Conservation (phyloP, 2,329 filamentous ascomycete genomes). For the Colletotrichum sp. region DNA sequence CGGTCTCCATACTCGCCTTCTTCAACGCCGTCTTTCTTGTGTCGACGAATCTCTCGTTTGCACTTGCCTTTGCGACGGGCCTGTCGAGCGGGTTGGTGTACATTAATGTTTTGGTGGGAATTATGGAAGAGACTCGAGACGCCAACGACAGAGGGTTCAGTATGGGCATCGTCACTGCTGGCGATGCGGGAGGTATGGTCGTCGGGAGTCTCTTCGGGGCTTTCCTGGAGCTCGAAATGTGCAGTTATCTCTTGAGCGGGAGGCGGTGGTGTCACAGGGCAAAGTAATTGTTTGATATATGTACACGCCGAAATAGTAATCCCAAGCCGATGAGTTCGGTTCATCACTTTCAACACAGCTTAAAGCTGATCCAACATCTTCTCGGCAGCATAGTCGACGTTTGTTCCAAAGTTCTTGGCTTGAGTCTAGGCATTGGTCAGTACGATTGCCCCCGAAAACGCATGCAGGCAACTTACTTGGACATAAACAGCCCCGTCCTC, state of each 20-base stretch:
- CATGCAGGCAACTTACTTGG: constrained; percentile 40
- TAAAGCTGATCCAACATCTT: constrained; percentile 42
- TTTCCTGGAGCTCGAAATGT: constrained; percentile 25
- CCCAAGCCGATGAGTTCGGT: not conserved
- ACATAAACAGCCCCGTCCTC: constrained; percentile 56
- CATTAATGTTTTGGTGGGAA: constrained; percentile 26
- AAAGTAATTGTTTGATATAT: not conserved
- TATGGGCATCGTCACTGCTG: constrained; percentile 30
- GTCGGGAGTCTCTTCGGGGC: constrained; percentile 29
- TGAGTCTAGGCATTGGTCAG: constrained; percentile 31
- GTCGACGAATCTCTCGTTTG: constrained; percentile 26
- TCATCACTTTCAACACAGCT: not conserved
- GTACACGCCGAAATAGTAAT: not conserved
- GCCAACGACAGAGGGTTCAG: constrained; percentile 29
- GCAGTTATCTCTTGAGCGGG: not conserved
- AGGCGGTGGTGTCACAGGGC: constrained; percentile 3
- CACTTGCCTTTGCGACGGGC: constrained; percentile 31
- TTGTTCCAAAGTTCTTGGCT: constrained; percentile 39
- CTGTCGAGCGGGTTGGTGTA: constrained; percentile 33
- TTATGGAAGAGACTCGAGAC: constrained; percentile 24
- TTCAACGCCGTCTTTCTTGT: constrained; percentile 27
- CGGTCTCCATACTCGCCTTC: constrained; percentile 17
- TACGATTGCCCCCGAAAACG: not conserved
- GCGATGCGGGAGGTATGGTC: constrained; percentile 32
- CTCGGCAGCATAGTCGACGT: constrained; percentile 36